Evolutionary conservation across 164 flowering plant species (phyloP).

Genomic region (Vitis labrusca): DNA sequence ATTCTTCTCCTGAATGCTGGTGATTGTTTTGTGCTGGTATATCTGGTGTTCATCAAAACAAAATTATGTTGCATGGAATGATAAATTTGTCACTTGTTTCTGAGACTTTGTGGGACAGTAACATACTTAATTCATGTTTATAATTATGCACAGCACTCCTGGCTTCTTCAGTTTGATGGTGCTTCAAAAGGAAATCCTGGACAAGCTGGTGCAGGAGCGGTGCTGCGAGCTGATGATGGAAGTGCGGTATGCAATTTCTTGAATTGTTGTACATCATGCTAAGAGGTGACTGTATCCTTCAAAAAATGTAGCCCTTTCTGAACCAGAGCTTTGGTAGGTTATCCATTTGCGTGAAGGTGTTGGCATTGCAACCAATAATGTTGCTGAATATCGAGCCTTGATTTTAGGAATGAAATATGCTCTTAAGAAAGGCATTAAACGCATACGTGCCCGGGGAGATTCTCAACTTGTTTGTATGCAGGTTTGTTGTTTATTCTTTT

Average conservation of each 20-base stretch:
- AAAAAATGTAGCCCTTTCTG: conserved; percentile 3
- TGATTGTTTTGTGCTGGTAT: neutral
- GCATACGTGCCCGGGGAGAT: conserved; percentile 68
- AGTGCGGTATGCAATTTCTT: conserved; percentile 40
- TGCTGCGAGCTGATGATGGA: conserved; percentile 74
- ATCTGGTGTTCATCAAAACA: neutral
- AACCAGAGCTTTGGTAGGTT: conserved; percentile 40
- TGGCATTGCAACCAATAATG: conserved; percentile 78
- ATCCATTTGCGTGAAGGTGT: conserved; percentile 77
- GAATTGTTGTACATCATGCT: neutral
- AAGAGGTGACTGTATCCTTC: neutral
- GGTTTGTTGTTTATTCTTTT: conserved; percentile 39
- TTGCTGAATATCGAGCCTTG: conserved; percentile 82
- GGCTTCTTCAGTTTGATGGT: conserved; percentile 86
- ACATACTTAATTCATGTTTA: conserved; percentile 3
- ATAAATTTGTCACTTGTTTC: neutral
- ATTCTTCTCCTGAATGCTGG: no score
- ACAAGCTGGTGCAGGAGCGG: conserved; percentile 89
- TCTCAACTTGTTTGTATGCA: conserved; percentile 83
- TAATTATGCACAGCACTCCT: conserved; percentile 41
- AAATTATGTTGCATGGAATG: neutral
- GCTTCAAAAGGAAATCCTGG: conserved; percentile 99
- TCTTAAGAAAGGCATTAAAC: conserved; percentile 62
- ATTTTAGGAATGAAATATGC: conserved; percentile 81
- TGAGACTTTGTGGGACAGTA: neutral